Evolutionary conservation across 1,139 yeast genomes (phyloP).

Genomic region (Candida mesenterica): DNA sequence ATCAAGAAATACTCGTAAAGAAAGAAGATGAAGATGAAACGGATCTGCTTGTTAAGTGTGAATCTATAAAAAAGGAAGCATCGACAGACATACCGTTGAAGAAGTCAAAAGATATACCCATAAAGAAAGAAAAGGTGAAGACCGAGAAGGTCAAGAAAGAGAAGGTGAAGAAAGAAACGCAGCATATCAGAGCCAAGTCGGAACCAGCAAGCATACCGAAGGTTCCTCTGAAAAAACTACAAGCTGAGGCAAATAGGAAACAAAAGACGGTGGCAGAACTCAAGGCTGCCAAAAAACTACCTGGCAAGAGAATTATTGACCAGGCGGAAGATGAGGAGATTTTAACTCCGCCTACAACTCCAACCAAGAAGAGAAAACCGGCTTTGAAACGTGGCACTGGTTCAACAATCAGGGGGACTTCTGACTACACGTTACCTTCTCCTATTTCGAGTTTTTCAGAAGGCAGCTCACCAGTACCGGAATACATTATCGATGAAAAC

Average conservation of each 20-base stretch:
- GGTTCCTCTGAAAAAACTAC: not conserved
- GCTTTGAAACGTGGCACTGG: slow-evolving; percentile 10
- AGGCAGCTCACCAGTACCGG: slow-evolving; percentile 3
- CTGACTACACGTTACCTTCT: slow-evolving; percentile 18
- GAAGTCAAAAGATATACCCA: no score
- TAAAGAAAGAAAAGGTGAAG: no score
- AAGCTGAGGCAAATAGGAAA: not conserved
- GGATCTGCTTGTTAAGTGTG: no score
- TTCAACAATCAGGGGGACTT: slow-evolving; percentile 9
- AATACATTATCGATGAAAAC: not conserved
- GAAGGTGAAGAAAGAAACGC: slow-evolving; percentile 9
- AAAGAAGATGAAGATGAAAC: slow-evolving; percentile 10
- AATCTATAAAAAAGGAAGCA: slow-evolving; percentile 7
- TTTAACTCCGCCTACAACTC: slow-evolving; percentile 33
- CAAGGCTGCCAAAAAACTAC: no score
- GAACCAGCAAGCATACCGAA: not conserved
- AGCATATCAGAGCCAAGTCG: slow-evolving; percentile 8
- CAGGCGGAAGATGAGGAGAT: slow-evolving; percentile 5
- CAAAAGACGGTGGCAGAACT: not conserved
- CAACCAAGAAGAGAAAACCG: slow-evolving; percentile 23
- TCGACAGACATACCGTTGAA: no score
- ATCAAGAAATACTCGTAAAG: slow-evolving; percentile 9
- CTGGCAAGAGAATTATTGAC: not conserved
- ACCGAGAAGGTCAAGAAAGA: slow-evolving; percentile 7
- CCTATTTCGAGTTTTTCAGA: slow-evolving; percentile 21